These are phyloP conservation scores for Cicer pinnatifidum DNA, from an alignment of 306 rosid species.

Conservation along the genomic window DNA sequence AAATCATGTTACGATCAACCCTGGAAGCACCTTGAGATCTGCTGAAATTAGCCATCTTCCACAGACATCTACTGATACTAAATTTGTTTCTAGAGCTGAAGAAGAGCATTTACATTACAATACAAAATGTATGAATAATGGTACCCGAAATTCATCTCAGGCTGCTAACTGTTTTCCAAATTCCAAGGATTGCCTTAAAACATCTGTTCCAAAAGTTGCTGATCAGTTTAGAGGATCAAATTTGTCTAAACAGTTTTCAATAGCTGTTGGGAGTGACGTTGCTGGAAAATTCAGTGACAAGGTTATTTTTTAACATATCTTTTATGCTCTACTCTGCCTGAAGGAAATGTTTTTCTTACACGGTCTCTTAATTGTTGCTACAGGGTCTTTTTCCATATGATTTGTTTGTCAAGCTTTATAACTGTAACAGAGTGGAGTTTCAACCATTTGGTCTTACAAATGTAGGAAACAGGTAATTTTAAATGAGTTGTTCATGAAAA, in stretches of 20 bases:
- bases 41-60: constrained; percentile 47
- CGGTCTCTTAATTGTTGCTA: constrained; percentile 34
- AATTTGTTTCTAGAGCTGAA: constrained; percentile 48
- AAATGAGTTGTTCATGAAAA: constrained; percentile 7
- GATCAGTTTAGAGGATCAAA: constrained; percentile 76
- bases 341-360: constrained; percentile 32
- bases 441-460: constrained; percentile 81
- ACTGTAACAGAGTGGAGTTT: constrained; percentile 71
- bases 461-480: constrained; percentile 84
- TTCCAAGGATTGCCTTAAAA: constrained; percentile 60
- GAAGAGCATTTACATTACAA: constrained; percentile 45
- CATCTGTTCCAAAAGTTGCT: constrained; percentile 64
- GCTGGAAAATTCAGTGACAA: constrained; percentile 65
- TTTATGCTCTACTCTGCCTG: constrained; percentile 4
- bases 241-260: constrained; percentile 49
- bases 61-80: constrained; percentile 42
- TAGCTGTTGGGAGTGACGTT: constrained; percentile 53
- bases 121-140: constrained; percentile 49
- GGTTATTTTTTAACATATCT: constrained; percentile 51
- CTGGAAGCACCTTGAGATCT: constrained; percentile 47
- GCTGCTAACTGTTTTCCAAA: constrained; percentile 50
- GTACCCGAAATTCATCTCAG: constrained; percentile 54
- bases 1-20: constrained; percentile 48
- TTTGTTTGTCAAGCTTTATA: constrained; percentile 77
- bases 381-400: constrained; percentile 82